phyloP scores from a whole-genome alignment of 129 eudicot species.

The Artemisia argyi region DNA sequence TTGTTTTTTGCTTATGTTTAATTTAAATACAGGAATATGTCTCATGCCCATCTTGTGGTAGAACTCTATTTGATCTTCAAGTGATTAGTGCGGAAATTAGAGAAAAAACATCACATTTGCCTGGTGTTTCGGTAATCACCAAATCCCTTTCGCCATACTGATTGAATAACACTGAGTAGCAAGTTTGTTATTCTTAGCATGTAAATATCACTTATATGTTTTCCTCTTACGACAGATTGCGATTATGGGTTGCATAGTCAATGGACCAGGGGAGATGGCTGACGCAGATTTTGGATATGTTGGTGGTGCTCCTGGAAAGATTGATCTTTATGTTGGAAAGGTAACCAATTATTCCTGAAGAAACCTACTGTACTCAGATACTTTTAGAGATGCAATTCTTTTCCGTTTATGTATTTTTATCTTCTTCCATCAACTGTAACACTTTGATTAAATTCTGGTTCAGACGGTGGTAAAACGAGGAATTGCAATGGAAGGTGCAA shows the following conservation, averaged over 20 bases:
- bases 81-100: slow-evolving; percentile 95
- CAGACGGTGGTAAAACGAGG: slow-evolving; percentile 93
- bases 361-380: too few relatives aligned
- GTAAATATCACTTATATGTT: background rate
- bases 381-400: background rate
- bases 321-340: slow-evolving; percentile 96
- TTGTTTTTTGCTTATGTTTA: slow-evolving; percentile 1
- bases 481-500: slow-evolving; percentile 88
- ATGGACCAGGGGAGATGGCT: slow-evolving; percentile 99
- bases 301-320: slow-evolving; percentile 99
- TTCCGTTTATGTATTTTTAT: slow-evolving; percentile 4
- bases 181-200: slow-evolving; percentile 12
- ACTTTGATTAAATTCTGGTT: background rate
- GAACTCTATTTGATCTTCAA: slow-evolving; percentile 96
- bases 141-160: slow-evolving; percentile 6
- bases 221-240: slow-evolving; percentile 62
- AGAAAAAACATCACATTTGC: slow-evolving; percentile 94
- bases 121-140: slow-evolving; percentile 93
- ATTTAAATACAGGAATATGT: slow-evolving; percentile 72
- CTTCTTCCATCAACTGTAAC: background rate
- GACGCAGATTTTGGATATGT: slow-evolving; percentile 99
- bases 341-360: slow-evolving; percentile 27
- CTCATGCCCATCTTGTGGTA: slow-evolving; percentile 98
- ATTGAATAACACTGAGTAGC: background rate
- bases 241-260: slow-evolving; percentile 98